Evolutionary conservation across 768 basidiomycete species (phyloP).

Genomic region (Russula sp.): DNA sequence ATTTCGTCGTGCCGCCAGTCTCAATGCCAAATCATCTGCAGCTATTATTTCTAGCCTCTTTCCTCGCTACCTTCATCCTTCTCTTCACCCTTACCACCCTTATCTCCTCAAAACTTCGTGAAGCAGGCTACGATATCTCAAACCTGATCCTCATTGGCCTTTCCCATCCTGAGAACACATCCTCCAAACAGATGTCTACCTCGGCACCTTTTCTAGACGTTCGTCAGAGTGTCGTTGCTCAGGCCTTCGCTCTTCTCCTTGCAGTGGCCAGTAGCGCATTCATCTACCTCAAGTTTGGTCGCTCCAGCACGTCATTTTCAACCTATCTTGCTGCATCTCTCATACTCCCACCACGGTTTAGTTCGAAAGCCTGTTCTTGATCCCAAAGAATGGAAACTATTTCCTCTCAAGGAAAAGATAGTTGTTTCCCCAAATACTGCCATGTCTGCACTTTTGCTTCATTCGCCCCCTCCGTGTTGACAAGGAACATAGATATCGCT

Average conservation of each 20-base stretch:
- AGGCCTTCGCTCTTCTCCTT: slow-evolving; percentile 47
- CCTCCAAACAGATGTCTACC: slow-evolving; percentile 15
- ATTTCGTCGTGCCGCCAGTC: neutral
- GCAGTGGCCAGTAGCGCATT: slow-evolving; percentile 42
- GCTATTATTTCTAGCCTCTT: slow-evolving; percentile 46
- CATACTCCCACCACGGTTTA: slow-evolving; percentile 25
- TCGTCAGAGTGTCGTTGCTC: slow-evolving; percentile 30
- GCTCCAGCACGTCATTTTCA: slow-evolving; percentile 30
- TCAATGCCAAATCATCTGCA: slow-evolving; percentile 53
- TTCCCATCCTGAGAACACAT: slow-evolving; percentile 26
- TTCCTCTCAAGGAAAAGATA: slow-evolving; percentile 73
- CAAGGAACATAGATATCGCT: slow-evolving; percentile 67
- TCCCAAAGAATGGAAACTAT: slow-evolving; percentile 72
- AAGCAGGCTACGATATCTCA: slow-evolving; percentile 50
- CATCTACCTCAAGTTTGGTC: slow-evolving; percentile 45
- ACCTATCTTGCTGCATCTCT: neutral
- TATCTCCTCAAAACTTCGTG: slow-evolving; percentile 38
- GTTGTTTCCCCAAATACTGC: slow-evolving; percentile 93
- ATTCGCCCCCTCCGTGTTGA: neutral
- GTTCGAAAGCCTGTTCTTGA: slow-evolving; percentile 66
- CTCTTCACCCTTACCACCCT: slow-evolving; percentile 42
- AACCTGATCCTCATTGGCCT: slow-evolving; percentile 59
- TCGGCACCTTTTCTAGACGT: slow-evolving; percentile 27
- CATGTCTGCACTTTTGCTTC: slow-evolving; percentile 46
- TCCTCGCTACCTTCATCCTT: slow-evolving; percentile 38